Evolutionary conservation across 139 green algal genomes (phyloP), one percentile per base, ranked within the genome.

Genomic region (Coccomyxa sp.): DNA sequence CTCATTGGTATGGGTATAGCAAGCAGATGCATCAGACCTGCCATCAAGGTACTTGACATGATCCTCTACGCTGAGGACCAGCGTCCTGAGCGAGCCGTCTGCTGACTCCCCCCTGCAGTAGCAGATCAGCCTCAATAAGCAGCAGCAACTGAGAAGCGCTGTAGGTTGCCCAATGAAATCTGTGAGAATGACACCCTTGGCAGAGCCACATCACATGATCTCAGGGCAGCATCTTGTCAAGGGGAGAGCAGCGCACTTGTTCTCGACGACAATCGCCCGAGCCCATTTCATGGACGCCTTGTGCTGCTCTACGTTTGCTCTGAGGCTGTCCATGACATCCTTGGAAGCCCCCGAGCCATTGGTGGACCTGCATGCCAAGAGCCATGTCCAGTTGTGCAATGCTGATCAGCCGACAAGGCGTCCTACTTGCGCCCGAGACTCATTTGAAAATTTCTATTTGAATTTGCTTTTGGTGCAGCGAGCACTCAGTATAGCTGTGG

Each of bases 1-100:
- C 27, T 71, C 8, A 31, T 34, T 71, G 58, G 14, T 34, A 29
- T 34, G 16, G 18, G 18, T 71, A 31, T 31, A 12, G 10, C 24
- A 36, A 72, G 29, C 31, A 22, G 14, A 33, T n/a, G 2, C 1
- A 72, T 22, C 27, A n/a, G 24, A 72, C 64, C 64, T 72, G 64
- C 64, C 29, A 72, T 64, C 50, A 18, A 64, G 50, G 50, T 64
- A 64, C 18, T 64, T 64, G 55, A 76, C 77, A 0, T 71, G 55
- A 50, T 90, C 86, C 33, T 84, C 83, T 10, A 90, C 81, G 18
- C 73, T 82, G 2, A 90, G 74, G 33, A 85, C 74, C 68, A 90
- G 55, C 8, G 84, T 87, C 31, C 84, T 73, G 40, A 87, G 76
- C 0, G 37, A 70, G 50, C 86, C 86, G 68, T 90, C 86, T 7